Percentiles rank a stretch among this genome's conserved stretches.
Evolutionary conservation across 2,329 filamentous ascomycete species (phyloP).

Genomic region (Colletotrichum endophyticum): DNA sequence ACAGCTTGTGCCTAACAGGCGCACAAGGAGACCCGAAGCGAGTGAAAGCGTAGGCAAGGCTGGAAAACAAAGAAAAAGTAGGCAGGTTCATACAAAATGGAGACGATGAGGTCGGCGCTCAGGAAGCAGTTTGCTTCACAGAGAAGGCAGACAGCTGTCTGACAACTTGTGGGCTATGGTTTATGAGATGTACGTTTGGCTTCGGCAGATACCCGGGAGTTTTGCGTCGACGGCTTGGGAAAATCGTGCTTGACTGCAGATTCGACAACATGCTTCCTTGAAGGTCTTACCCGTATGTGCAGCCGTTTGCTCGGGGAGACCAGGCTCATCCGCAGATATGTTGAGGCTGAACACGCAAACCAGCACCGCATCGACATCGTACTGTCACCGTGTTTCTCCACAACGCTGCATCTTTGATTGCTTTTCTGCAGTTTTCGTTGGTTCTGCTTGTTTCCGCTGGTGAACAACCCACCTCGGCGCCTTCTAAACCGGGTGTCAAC

Average conservation of each 20-base stretch:
- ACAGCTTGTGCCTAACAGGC: conserved; percentile 28
- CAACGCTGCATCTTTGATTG: too few relatives aligned
- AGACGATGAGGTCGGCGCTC: not conserved
- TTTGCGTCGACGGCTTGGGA: not conserved
- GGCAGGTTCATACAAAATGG: not conserved
- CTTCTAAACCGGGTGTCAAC: not conserved
- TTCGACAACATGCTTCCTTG: too few relatives aligned
- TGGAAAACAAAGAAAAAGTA: not conserved
- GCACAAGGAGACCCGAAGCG: not conserved
- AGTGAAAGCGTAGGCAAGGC: not conserved
- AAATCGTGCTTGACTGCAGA: not conserved
- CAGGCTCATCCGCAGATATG: too few relatives aligned
- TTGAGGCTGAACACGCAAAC: too few relatives aligned
- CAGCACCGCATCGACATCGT: too few relatives aligned
- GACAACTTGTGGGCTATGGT: not conserved
- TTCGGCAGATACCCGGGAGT: not conserved
- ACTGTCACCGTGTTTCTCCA: too few relatives aligned
- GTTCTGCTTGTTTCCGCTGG: not conserved
- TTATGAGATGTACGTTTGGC: not conserved
- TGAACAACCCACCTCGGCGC: not conserved
- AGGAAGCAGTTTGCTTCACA: not conserved
- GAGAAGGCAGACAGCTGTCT: not conserved
- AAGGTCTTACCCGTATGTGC: too few relatives aligned
- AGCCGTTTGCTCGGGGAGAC: too few relatives aligned
- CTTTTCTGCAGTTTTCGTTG: not conserved